Conservation (phyloP, 2,329 filamentous ascomycete genomes). For the Dactylellina drechsleri region DNA sequence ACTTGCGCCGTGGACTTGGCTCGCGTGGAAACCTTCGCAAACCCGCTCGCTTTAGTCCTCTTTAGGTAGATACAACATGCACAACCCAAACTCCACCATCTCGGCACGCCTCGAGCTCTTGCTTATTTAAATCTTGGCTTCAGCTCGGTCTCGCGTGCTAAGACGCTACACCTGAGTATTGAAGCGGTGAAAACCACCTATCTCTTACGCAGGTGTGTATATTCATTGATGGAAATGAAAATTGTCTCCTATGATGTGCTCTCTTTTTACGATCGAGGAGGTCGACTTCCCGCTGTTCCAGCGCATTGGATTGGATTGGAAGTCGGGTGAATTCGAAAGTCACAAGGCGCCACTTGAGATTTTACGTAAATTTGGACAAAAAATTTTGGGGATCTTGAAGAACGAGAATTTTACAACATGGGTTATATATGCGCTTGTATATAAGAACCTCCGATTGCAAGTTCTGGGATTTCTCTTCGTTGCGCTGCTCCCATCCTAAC, state of each 20-base stretch:
- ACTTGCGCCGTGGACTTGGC: constrained; percentile 3
- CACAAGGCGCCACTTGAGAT: no score
- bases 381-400: no score
- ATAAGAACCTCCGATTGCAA: constrained; percentile 29
- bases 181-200: no score
- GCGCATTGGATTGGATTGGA: no score
- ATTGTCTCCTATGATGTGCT: no score
- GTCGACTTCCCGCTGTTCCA: no score
- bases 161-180: neutral
- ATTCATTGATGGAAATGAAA: no score
- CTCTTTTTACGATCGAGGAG: no score
- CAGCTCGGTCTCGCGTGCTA: neutral
- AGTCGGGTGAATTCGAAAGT: no score
- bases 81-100: constrained; percentile 4
- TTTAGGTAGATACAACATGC: constrained; percentile 19
- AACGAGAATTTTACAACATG: no score
- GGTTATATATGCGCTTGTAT: constrained; percentile 1
- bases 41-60: constrained; percentile 33
- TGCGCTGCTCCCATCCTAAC: neutral
- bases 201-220: no score
- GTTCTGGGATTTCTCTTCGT: neutral
- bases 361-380: no score
- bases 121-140: constrained; percentile 3
- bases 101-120: neutral
- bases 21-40: constrained; percentile 33